These are phyloP conservation scores for Peronospora belbahrii DNA, from an alignment of 352 stramenopile species.

Conservation along the genomic window DNA sequence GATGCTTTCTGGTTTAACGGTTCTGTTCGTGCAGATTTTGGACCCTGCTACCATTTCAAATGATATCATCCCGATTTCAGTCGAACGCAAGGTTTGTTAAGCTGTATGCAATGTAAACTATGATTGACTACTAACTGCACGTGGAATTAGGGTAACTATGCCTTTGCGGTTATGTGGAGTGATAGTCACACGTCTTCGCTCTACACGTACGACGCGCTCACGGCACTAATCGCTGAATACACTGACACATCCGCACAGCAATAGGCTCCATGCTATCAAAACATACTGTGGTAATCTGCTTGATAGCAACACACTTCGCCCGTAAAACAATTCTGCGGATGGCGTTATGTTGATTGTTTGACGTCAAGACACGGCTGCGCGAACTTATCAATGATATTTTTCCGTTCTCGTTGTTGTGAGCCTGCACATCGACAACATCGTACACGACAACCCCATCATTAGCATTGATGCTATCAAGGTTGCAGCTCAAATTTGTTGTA, in stretches of 20 bases:
- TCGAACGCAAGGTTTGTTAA: constrained; percentile 67
- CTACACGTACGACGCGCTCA: constrained; percentile 92
- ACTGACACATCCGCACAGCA: constrained; percentile 6
- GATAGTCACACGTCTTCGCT: constrained; percentile 94
- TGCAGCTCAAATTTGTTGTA: too few species aligned
- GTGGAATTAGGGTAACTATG: constrained; percentile 92
- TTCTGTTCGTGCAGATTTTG: constrained; percentile 40
- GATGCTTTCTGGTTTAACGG: background rate
- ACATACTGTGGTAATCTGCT: too few species aligned
- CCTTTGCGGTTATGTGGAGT: constrained; percentile 94
- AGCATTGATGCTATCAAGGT: too few species aligned
- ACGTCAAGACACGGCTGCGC: too few species aligned
- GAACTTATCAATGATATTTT: too few species aligned
- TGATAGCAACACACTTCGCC: too few species aligned
- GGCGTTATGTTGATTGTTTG: too few species aligned
- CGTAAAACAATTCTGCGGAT: too few species aligned
- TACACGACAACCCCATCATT: too few species aligned
- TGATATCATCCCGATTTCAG: constrained; percentile 70
- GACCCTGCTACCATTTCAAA: constrained; percentile 61
- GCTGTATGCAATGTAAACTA: background rate
- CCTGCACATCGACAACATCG: too few species aligned
- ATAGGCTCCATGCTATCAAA: constrained; percentile 1
- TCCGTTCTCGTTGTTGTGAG: too few species aligned
- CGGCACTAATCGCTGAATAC: constrained; percentile 48
- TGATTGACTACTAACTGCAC: constrained; percentile 1